Base-by-base conservation (phyloP, 2,329 filamentous ascomycete genomes). In the Aureobasidium sp. region DNA sequence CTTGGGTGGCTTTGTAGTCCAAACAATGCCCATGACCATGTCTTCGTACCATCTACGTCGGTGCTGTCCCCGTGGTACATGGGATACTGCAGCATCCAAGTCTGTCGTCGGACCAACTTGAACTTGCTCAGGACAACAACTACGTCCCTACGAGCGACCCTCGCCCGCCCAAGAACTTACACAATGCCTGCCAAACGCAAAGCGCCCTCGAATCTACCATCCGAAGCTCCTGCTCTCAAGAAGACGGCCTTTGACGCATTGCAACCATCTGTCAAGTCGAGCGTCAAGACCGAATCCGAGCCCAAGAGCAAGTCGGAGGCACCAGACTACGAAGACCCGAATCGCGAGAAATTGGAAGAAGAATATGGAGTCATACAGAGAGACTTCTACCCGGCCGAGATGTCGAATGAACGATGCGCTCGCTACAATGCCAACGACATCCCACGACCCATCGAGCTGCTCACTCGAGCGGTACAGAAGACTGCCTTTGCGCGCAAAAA, bases 341-440 rank as follows among this genome's bases (percentile, higher is more conserved):
- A 70, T 33, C 69, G 75, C 59, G 60, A 57, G 23, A 35, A 9
- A 27, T 15, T 69, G 33, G 73, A 74, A 67, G 71, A 73, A 64
- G 60, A 66, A 60, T 66, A 69, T 46, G 72, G 73, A 17, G 74
- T 77, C 35, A 73, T 79, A 8, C 73, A 79, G 43, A 69, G 76
- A 29, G 83, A 88, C 50, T 96, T 86, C 74, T 96, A 96, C 67
- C 90, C 90, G 0, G 82, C 83, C 0, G 90, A 95, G 70, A 95
- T 96, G 86, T 88, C 81, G 74, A 94, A 90, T 67, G 83, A 81
- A 53, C 85, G 91, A 40, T 91, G 88, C 57, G 77, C 79, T 5
- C 85, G 87, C 55, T 96, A 96, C 74, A 87, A 82, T 58, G 74
- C 80, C n/a, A 80, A 86, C 57, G 79, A 83, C 50, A 76, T 95